Evolutionary conservation across 2,329 filamentous ascomycete species (phyloP).

Genomic region (Sarocladium strictum): DNA sequence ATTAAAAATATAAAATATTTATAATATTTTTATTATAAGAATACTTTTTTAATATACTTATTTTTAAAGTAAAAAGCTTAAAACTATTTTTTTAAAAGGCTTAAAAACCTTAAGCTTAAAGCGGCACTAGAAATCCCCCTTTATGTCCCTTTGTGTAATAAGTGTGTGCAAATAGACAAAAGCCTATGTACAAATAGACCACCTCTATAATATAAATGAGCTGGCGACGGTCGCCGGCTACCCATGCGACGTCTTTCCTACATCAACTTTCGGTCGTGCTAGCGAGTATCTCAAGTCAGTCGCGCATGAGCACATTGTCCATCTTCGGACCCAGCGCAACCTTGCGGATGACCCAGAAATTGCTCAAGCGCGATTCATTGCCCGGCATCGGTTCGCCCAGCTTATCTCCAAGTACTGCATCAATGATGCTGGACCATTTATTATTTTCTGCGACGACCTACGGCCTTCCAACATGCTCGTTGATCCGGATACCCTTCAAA

Average conservation of each 20-base stretch:
- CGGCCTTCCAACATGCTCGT: slow-evolving; percentile 32
- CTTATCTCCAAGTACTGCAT: slow-evolving; percentile 24
- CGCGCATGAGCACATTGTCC: slow-evolving; percentile 20
- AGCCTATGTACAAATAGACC: no score
- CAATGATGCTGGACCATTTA: slow-evolving; percentile 27
- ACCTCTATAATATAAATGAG: no score
- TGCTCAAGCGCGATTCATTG: slow-evolving; percentile 23
- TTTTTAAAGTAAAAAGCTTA: no score
- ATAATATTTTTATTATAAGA: no score
- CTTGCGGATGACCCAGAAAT: slow-evolving; percentile 21
- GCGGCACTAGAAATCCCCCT: no score
- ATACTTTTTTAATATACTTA: no score
- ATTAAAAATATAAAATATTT: no score
- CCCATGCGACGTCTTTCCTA: not conserved
- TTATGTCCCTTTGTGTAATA: no score
- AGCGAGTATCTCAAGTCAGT: slow-evolving; percentile 13
- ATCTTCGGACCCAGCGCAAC: slow-evolving; percentile 25
- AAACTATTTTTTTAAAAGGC: no score
- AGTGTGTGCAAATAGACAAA: no score
- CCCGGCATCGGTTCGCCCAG: slow-evolving; percentile 25
- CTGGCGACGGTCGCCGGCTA: not conserved
- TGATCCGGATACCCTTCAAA: slow-evolving; percentile 26
- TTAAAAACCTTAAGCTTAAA: no score
- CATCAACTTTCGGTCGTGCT: slow-evolving; percentile 5
- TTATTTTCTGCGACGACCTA: slow-evolving; percentile 33